Evolutionary conservation across 805 yeast genomes (phyloP).

Genomic region (Debaryomyces maramus): DNA sequence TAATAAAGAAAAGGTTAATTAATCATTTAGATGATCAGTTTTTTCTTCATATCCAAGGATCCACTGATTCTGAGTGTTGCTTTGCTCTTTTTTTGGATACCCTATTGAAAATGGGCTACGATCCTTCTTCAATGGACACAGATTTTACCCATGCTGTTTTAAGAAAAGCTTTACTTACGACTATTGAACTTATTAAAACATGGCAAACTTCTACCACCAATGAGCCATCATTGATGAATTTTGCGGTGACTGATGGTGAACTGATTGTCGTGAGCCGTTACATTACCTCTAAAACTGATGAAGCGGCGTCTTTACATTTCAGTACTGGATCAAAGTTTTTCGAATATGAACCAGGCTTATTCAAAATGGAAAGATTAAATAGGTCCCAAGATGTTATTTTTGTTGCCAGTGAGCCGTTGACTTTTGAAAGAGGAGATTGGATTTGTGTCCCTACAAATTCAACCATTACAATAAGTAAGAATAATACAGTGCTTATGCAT

Average conservation of each 20-base stretch:
- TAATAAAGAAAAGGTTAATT: constrained; percentile 71
- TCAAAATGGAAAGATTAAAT: constrained; percentile 90
- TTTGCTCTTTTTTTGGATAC: constrained; percentile 86
- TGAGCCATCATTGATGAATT: constrained; percentile 80
- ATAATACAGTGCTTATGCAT: constrained; percentile 83
- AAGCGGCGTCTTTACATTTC: constrained; percentile 94
- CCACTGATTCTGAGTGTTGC: constrained; percentile 94
- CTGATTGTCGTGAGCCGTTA: constrained; percentile 85
- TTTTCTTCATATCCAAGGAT: constrained; percentile 81
- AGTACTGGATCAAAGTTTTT: constrained; percentile 90
- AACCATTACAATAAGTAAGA: constrained; percentile 68
- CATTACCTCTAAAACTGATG: constrained; percentile 85
- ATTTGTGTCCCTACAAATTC: constrained; percentile 95
- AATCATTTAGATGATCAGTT: constrained; percentile 77
- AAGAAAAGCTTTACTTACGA: constrained; percentile 66
- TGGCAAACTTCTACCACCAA: constrained; percentile 70
- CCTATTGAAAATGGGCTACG: constrained; percentile 69
- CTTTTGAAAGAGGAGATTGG: constrained; percentile 98
- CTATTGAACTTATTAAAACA: constrained; percentile 71
- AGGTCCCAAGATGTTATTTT: constrained; percentile 93
- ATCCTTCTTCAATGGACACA: constrained; percentile 47
- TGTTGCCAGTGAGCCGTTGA: constrained; percentile 95
- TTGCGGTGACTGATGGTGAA: constrained; percentile 93
- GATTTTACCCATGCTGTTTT: constrained; percentile 54
- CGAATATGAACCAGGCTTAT: constrained; percentile 88